Percentiles rank a stretch among this genome's conserved stretches.
Evolutionary conservation across 2,329 filamentous ascomycete genomes (phyloP).

Genomic region (Volutella citrinella): DNA sequence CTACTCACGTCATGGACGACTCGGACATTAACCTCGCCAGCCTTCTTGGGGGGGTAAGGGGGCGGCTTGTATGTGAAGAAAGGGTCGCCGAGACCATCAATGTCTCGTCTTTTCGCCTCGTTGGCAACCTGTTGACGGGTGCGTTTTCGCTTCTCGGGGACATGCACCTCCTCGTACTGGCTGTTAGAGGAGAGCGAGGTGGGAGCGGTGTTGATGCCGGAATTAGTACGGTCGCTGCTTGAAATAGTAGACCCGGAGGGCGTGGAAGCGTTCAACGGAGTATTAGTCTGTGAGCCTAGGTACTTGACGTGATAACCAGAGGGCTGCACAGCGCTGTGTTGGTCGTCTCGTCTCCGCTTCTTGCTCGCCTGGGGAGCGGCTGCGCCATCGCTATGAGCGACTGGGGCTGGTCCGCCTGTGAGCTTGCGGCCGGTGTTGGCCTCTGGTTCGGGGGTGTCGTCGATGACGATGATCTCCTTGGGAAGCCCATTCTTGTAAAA

Average conservation of each 20-base stretch:
- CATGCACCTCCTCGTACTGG: slow-evolving; percentile 61
- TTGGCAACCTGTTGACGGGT: slow-evolving; percentile 79
- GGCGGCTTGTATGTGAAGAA: slow-evolving; percentile 82
- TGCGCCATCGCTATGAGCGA: slow-evolving; percentile 24
- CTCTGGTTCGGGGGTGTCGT: slow-evolving; percentile 65
- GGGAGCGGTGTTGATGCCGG: slow-evolving; percentile 77
- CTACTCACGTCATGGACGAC: slow-evolving; percentile 60
- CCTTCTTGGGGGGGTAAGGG: slow-evolving; percentile 85
- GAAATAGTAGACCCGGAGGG: slow-evolving; percentile 71
- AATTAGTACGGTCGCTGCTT: slow-evolving; percentile 80
- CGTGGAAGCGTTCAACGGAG: slow-evolving; percentile 64
- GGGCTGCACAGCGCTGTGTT: slow-evolving; percentile 48
- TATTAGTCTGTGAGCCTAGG: slow-evolving; percentile 68
- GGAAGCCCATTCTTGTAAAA: slow-evolving; percentile 83
- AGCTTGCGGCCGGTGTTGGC: slow-evolving; percentile 40
- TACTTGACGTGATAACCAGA: slow-evolving; percentile 70
- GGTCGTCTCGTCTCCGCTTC: slow-evolving; percentile 67
- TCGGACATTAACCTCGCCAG: slow-evolving; percentile 69
- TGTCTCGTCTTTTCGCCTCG: slow-evolving; percentile 75
- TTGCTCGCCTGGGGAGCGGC: slow-evolving; percentile 57
- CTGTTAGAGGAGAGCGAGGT: slow-evolving; percentile 69
- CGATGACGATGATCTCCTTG: slow-evolving; percentile 82
- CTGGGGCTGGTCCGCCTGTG: slow-evolving; percentile 30
- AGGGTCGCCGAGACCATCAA: slow-evolving; percentile 67
- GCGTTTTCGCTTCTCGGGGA: slow-evolving; percentile 89